A percentile compares a stretch with the other conserved stretches of the same genome.
phyloP scores from a whole-genome alignment of 2,329 filamentous ascomycete species.

The Fusarium paranaense region DNA sequence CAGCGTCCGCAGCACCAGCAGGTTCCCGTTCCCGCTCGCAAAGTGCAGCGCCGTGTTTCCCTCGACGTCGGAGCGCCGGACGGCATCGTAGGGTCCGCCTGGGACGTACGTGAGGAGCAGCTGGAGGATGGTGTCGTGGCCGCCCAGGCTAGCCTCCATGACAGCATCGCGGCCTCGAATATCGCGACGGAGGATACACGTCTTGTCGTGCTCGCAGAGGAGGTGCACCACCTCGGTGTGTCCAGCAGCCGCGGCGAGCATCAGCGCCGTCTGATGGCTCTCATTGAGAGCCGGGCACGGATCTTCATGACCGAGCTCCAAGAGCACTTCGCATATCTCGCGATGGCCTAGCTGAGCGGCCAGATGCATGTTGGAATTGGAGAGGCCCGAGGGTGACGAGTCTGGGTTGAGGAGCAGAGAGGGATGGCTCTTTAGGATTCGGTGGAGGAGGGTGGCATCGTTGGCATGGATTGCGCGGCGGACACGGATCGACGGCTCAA shows the following conservation, averaged over 20 bases:
- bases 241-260: slow-evolving; percentile 77
- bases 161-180: slow-evolving; percentile 77
- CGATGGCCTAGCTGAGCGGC: slow-evolving; percentile 79
- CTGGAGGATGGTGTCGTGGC: slow-evolving; percentile 74
- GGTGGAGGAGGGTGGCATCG: slow-evolving; percentile 77
- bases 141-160: slow-evolving; percentile 71
- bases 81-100: slow-evolving; percentile 62
- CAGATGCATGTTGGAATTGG: slow-evolving; percentile 87
- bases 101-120: slow-evolving; percentile 72
- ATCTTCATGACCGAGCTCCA: slow-evolving; percentile 81
- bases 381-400: slow-evolving; percentile 72
- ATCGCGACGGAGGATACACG: slow-evolving; percentile 74
- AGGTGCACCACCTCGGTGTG: slow-evolving; percentile 80
- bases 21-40: slow-evolving; percentile 83
- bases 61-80: slow-evolving; percentile 71
- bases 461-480: slow-evolving; percentile 84
- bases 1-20: slow-evolving; percentile 81
- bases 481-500: slow-evolving; percentile 80
- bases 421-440: slow-evolving; percentile 81
- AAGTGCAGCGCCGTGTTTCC: slow-evolving; percentile 93
- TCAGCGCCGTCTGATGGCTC: slow-evolving; percentile 82
- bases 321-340: slow-evolving; percentile 75
- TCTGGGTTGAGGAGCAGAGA: slow-evolving; percentile 83
- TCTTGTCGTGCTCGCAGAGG: slow-evolving; percentile 73
- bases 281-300: slow-evolving; percentile 81